Base-by-base conservation (phyloP, 2,329 filamentous ascomycete genomes). In the Venturia carpophila region DNA sequence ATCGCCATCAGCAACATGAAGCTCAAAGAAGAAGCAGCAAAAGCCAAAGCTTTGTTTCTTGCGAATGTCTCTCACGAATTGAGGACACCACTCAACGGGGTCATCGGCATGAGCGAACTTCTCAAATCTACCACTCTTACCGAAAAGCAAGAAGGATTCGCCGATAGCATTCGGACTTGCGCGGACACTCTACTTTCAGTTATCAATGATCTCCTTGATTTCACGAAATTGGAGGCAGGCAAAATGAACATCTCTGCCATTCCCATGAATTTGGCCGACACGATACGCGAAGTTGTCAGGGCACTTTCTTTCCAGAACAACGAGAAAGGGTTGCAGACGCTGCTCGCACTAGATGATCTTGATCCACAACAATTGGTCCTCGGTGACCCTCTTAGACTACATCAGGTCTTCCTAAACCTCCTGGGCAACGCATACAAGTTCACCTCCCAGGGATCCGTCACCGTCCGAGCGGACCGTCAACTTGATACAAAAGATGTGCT, bases 391-490 rank as follows among this genome's bases (percentile, higher is more conserved):
- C 78, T 82, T 2, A 74, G 79, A n/a, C 70, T 82, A 5, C 79
- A 82, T 67, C 79, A 82, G 66, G 79, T 81, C 45, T 69, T 82
- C 41, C 90, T 90, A 69, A 97, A 97, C 71, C 82, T 97, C 34
- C 89, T 97, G 55, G 90, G 89, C 68, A 97, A 97, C 78, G 93
- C 90, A 72, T 88, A 96, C 75, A 97, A 97, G 73, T 97, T 97
- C 73, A 97, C 92, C 0, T 89, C 92, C 66, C 84, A 88, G 66
- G 92, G 92, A 0, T 90, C 88, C 0, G 90, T 97, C 66, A 95
- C 90, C 0, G 91, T 97, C 63, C 87, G 87, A 60, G 90, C 91
- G 5, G 83, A 83, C 30, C 83, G 92, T 24, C 87, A 91, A 58
- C 80, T 81, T 9, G 90, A 96, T 72, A 87, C 86, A 11, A 80